Evolutionary conservation across 305 asterid genomes (phyloP).

Genomic region (Lippia alba): DNA sequence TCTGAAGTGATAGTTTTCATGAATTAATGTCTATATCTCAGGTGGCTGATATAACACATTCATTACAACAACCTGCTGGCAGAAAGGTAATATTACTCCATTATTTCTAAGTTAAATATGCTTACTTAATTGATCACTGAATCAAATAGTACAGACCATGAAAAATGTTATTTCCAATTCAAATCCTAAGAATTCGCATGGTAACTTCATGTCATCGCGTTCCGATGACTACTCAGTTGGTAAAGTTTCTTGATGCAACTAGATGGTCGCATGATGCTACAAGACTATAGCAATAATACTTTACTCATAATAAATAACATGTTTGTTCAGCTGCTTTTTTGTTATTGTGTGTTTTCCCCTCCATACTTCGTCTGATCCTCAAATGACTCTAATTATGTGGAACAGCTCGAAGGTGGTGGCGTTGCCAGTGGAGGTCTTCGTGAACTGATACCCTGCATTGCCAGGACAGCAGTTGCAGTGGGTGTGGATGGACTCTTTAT

Average conservation of each 20-base stretch:
- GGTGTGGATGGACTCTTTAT: conserved; percentile 95
- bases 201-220: background rate
- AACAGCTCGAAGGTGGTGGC: conserved; percentile 96
- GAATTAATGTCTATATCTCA: conserved; percentile 36
- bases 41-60: conserved; percentile 99
- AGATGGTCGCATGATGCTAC: background rate
- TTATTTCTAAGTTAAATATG: background rate
- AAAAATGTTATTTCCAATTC: background rate
- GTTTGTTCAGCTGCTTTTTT: too few relatives aligned
- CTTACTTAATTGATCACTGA: background rate
- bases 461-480: conserved; percentile 95
- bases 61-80: conserved; percentile 98
- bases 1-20: conserved; percentile 22
- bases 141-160: background rate
- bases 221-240: background rate
- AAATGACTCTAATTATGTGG: conserved; percentile 22
- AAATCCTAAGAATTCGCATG: background rate
- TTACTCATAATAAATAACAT: too few relatives aligned
- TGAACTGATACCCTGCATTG: conserved; percentile 94
- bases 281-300: background rate
- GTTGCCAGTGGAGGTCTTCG: conserved; percentile 99
- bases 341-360: too few relatives aligned
- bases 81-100: conserved; percentile 51
- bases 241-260: conserved; percentile 4
- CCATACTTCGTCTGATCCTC: conserved; percentile 1